Evolutionary conservation across 208 protist genomes (phyloP), one percentile per base, ranked within the genome.

Genomic region (Trypanosoma caninum): DNA sequence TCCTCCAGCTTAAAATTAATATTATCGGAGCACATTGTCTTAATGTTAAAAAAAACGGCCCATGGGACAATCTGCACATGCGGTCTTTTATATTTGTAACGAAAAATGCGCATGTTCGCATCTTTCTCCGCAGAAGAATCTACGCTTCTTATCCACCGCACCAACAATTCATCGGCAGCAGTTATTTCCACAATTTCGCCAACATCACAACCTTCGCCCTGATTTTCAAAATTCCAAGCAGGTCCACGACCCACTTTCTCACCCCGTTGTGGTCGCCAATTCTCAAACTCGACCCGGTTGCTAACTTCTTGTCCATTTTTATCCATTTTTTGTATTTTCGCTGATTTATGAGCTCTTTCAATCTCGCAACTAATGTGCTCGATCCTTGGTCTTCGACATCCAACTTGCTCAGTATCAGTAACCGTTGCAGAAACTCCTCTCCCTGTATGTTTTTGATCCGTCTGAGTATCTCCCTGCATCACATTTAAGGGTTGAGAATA

Each of bases 201-300:
- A 65, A 76, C 80, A 53, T 94, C 84, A 51, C 83, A 91, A 20
- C 65, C 48, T 38, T 70, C 72, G 33, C 75, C 87, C 50, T 94
- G 84, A 35, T 74, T 60, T 7, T 73, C 74, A 60, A 72, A 72
- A 23, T 41, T 53, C 87, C 87, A 94, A 25, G 74, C 73, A 13
- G 87, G 87, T 20, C 87, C 87, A 41, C 87, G 73, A 16, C 76
- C 84, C 5, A 94, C 84, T 18, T 68, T 68, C 10, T 91, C 84
- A 27, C 84, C 87, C n/a, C 78, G 68, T 38, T 72, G 58, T 3
- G 81, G 79, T 23, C 64, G 28, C 85, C 85, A 92, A 40, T 52
- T 20, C 41, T 80, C 60, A 48, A 64, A 50, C 14, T 50, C 18
- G 18, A 60, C 40, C 38, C 58, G 16, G 13, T 65, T 23, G 8